Base-by-base conservation (phyloP, 345 rosid genomes). In the thale cress (Arabidopsis thaliana) region DNA sequence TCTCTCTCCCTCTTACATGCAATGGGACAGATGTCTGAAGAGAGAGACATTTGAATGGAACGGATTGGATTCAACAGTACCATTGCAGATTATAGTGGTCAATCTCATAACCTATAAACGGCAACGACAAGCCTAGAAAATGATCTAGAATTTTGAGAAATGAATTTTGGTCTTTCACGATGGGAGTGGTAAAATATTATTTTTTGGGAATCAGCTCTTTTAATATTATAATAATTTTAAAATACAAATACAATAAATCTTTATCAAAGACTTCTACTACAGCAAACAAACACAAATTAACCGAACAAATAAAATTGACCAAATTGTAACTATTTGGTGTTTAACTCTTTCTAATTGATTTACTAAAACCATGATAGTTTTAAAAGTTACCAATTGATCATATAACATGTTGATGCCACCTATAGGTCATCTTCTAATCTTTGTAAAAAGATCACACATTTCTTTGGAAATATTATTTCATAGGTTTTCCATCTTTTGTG, bases 101-200 rank as follows among this genome's bases (percentile, higher is more conserved):
- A 69, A 53, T 42, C 68, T 53, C 75, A 34, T 36, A 61, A 62
- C 75, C 75, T 69, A 76, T 61, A 60, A 76, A 76, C 65, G 70
- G 64, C 57, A 76, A 68, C 23, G 69, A 69, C 74, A 76, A 32
- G 60, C 61, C 79, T 75, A 59, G 22, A 12, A 66, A 65, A 45
- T 37, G 13, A 60, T 60, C 57, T 67, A 51, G 30, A 51, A 33
- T 46, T 51, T 69, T 55, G 59, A 22, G 24, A 62, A 62, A 24
- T 69, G 69, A 61, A 40, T 42, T 67, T 67, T 48, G 78, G 66
- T 66, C 61, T 61, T 72, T 72, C 78, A 74, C 52, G 59, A 65
- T 66, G 61, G 41, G 0, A 34, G 32, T 28, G 32, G 65, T 24
- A 65, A 33, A 7, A 28, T 28, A 28, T 28, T 28, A 28, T 24